phyloP scores from a whole-genome alignment of 768 basidiomycete genomes.

The Cubamyces lactineus region DNA sequence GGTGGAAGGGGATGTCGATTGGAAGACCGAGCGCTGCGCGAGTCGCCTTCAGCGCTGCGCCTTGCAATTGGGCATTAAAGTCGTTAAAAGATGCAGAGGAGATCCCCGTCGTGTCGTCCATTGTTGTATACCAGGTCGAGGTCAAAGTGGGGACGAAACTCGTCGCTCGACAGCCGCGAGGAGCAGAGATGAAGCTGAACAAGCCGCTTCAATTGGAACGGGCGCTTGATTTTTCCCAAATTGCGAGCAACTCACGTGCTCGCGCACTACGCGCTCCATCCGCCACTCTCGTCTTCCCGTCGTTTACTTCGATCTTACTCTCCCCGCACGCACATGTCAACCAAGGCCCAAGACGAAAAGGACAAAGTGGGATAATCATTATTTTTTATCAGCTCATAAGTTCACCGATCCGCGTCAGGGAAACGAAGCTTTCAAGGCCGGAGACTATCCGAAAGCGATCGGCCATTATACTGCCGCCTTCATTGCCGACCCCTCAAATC shows the following conservation, averaged over 20 bases:
- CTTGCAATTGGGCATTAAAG: constrained; percentile 62
- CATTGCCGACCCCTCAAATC: constrained; percentile 66
- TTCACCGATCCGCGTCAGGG: constrained; percentile 54
- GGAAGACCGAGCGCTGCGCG: constrained; percentile 65
- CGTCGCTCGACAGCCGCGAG: neutral
- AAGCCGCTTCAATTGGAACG: neutral
- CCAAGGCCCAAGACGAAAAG: constrained; percentile 20
- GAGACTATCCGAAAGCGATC: constrained; percentile 76
- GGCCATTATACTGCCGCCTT: constrained; percentile 88
- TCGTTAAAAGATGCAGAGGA: constrained; percentile 46
- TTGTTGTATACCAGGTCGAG: neutral
- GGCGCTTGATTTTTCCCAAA: constrained; percentile 1
- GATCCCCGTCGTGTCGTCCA: constrained; percentile 16
- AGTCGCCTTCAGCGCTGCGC: constrained; percentile 63
- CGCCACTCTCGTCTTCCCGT: neutral
- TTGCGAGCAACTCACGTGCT: constrained; percentile 4
- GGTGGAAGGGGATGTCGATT: constrained; percentile 83
- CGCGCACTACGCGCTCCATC: neutral
- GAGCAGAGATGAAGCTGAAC: neutral
- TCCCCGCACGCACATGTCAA: constrained; percentile 8
- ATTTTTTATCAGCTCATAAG: neutral
- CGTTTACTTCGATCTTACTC: neutral
- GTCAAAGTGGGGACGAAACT: neutral
- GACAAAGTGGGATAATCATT: constrained; percentile 19
- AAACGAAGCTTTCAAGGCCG: constrained; percentile 82